Evolutionary conservation across 352 stramenopile genomes (phyloP).

Genomic region (Phytophthora cryptogea): DNA sequence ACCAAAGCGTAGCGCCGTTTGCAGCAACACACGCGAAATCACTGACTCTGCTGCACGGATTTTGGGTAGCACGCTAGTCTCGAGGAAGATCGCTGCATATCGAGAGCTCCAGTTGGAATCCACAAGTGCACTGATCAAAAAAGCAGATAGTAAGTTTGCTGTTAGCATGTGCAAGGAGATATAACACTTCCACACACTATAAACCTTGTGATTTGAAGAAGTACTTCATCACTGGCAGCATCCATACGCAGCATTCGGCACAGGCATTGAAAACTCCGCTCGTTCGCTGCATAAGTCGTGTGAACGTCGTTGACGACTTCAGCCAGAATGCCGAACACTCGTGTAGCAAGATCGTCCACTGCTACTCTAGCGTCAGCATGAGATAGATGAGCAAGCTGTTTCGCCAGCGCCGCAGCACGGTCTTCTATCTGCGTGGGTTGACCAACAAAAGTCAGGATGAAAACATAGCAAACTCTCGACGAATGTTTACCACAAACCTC

Average conservation of each 20-base stretch:
- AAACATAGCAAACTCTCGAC: not conserved
- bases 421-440: slow-evolving; percentile 43
- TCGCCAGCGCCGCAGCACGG: slow-evolving; percentile 42
- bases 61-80: slow-evolving; percentile 59
- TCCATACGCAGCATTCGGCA: slow-evolving; percentile 54
- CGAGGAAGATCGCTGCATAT: slow-evolving; percentile 65
- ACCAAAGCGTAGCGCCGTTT: slow-evolving; percentile 57
- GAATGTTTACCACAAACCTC: slow-evolving; percentile 20
- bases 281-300: slow-evolving; percentile 57
- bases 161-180: not conserved
- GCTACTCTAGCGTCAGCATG: slow-evolving; percentile 32
- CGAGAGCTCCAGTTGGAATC: slow-evolving; percentile 74
- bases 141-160: not conserved
- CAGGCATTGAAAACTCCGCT: slow-evolving; percentile 49
- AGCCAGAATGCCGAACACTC: slow-evolving; percentile 47
- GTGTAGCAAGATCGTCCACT: slow-evolving; percentile 33
- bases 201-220: slow-evolving; percentile 62
- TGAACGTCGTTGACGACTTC: slow-evolving; percentile 68
- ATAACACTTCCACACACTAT: not conserved
- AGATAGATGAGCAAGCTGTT: slow-evolving; percentile 50
- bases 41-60: slow-evolving; percentile 59
- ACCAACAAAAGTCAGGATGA: not conserved
- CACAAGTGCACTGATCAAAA: slow-evolving; percentile 45
- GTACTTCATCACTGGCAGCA: slow-evolving; percentile 58
- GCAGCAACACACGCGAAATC: slow-evolving; percentile 76